Base-by-base conservation (phyloP, 148 eudicot species). In the Vaccinium myrtillus region DNA sequence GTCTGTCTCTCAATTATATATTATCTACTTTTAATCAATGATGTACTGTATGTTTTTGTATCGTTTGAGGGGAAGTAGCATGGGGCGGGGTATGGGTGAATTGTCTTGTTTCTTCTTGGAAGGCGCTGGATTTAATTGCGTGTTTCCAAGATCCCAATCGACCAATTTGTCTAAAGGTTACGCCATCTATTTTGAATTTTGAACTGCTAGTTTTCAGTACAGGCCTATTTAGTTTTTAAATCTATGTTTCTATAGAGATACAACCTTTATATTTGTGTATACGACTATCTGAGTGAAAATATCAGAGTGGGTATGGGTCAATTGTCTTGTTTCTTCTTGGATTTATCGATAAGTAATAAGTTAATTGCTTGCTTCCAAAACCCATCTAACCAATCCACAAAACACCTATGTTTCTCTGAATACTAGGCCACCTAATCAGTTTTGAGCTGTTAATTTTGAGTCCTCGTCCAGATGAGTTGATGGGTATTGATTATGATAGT, bases 401-500 rank as follows among this genome's bases (percentile, higher is more conserved):
- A 77, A 53, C 6, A 3, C 73, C 18, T 39, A 27, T 69, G 36
- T 5, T 27, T 48, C 78, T 48, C 79, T 50, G 18, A 77, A 50
- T 77, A 36, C 53, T 77, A 23, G 58, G 36, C 58, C 25, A n/a
- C 36, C 58, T 65, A 13, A 14, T 50, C 23, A 8, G 46, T 61
- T 56, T 48, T 8, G 53, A 21, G 12, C 27, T 48, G 39, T 53
- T 32, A 43, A 82, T 36, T 39, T 75, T 75, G 61, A 12, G 61
- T 25, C 18, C 53, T 25, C 11, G 48, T 21, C 12, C 16, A 18
- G 46, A 30, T 82, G 39, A 54, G 1, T 82, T 48, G 39, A 59
- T 76, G 63, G 80, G 59, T 78, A 49, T 78, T 69, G 6, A 30
- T 5, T 50, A 71, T 87, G 55, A 61, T 55, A 83, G 86, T 84